A percentile compares a stretch with the other conserved stretches of the same genome.
phyloP scores from a whole-genome alignment of 176 grass and related monocot genomes.

The Themeda triandra region DNA sequence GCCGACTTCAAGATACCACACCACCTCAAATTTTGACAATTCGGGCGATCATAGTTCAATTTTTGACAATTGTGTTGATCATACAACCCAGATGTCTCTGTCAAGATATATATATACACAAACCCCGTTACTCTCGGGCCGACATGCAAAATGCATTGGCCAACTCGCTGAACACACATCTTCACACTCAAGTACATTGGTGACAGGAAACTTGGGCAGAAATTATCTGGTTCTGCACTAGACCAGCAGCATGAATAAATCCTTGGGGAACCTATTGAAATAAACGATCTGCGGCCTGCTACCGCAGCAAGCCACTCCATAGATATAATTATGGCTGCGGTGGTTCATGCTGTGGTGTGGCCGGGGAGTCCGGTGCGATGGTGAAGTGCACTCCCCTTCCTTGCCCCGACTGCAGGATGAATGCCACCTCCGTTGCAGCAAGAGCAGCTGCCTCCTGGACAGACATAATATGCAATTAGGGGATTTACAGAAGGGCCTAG shows the following conservation, averaged over 20 bases:
- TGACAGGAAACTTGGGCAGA: conserved; percentile 2
- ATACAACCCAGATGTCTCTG: conserved; percentile 13
- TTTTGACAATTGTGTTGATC: background rate
- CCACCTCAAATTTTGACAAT: background rate
- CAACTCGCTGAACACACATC: conserved; percentile 23
- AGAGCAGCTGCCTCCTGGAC: conserved; percentile 65
- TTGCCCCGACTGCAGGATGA: conserved; percentile 89
- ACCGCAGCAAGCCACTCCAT: background rate
- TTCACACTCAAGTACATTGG: conserved; percentile 40
- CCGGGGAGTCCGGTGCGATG: conserved; percentile 77
- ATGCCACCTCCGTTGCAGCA: conserved; percentile 86
- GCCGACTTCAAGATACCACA: background rate
- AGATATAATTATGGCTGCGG: conserved; percentile 41
- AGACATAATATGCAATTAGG: conserved; percentile 5
- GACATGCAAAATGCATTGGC: conserved; percentile 4
- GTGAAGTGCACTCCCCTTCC: conserved; percentile 79
- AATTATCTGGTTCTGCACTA: conserved; percentile 36
- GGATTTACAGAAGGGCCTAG: background rate
- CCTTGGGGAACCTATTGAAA: background rate
- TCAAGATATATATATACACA: conserved; percentile 30
- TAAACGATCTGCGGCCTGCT: background rate
- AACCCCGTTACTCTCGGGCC: conserved; percentile 11
- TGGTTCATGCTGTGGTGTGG: conserved; percentile 82
- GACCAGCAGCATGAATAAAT: conserved; percentile 19
- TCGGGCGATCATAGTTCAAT: background rate